phyloP scores from a whole-genome alignment of 768 basidiomycete species.

The Holtermannia corniformis region DNA sequence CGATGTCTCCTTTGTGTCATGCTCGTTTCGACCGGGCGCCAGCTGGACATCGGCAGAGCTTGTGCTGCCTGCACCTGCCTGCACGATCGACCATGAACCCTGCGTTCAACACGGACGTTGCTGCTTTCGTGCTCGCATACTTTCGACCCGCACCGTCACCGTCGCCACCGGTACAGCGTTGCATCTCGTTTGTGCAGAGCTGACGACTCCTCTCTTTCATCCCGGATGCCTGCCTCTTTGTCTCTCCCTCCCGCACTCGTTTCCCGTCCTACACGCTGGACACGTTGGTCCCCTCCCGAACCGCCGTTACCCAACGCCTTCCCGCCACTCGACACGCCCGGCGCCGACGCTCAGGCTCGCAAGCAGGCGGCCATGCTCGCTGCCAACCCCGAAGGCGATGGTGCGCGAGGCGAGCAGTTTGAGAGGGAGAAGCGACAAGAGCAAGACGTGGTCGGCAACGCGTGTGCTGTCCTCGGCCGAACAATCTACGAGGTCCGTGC shows the following conservation, averaged over 20 bases:
- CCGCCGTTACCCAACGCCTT: too few relatives aligned
- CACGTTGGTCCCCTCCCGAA: too few relatives aligned
- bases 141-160: too few relatives aligned
- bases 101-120: background rate
- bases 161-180: too few relatives aligned
- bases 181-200: too few relatives aligned
- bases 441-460: slow-evolving; percentile 31
- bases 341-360: slow-evolving; percentile 23
- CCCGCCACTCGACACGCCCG: background rate
- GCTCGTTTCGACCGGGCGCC: background rate
- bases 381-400: slow-evolving; percentile 33
- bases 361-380: slow-evolving; percentile 36
- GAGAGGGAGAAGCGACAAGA: slow-evolving; percentile 38
- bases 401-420: slow-evolving; percentile 32
- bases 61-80: background rate
- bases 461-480: slow-evolving; percentile 32
- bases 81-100: background rate
- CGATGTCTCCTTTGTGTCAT: too few relatives aligned
- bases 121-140: background rate
- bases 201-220: background rate
- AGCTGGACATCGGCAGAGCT: background rate
- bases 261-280: background rate
- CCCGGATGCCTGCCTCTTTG: background rate
- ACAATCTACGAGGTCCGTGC: slow-evolving; percentile 36
- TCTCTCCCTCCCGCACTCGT: background rate